Conservation (phyloP, 2,329 filamentous ascomycete genomes). For the Phyllosticta citribraziliensis region DNA sequence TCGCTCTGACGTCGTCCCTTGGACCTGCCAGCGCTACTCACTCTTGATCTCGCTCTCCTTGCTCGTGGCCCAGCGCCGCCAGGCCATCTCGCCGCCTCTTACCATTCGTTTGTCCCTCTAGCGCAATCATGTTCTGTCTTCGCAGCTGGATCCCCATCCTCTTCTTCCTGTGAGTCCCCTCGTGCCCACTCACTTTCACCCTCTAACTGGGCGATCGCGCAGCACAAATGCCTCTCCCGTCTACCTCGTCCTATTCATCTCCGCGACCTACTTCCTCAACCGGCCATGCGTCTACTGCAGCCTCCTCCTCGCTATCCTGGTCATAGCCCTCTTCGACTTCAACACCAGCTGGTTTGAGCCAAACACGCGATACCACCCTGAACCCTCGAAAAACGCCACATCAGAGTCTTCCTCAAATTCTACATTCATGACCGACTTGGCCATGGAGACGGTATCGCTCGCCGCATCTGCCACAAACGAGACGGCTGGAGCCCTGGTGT, state of each 20-base stretch:
- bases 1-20: not conserved
- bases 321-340: conserved; percentile 93
- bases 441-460: conserved; percentile 27
- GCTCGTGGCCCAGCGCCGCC: not conserved
- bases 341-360: conserved; percentile 82
- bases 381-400: not conserved
- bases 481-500: conserved; percentile 58
- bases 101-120: not conserved
- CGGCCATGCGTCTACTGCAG: conserved; percentile 97
- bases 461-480: conserved; percentile 48
- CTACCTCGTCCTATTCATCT: conserved; percentile 48
- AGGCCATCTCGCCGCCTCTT: not conserved
- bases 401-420: conserved; percentile 19
- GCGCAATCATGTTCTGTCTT: conserved; percentile 52
- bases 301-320: conserved; percentile 86
- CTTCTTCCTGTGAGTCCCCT: conserved; percentile 41
- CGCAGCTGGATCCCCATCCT: conserved; percentile 46
- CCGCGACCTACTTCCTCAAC: conserved; percentile 92
- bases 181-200: not conserved
- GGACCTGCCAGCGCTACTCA: not conserved
- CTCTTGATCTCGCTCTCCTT: not conserved
- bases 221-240: conserved; percentile 40
- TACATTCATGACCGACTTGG: conserved; percentile 13
- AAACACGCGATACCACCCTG: conserved; percentile 19
- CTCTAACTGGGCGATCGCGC: conserved; percentile 15